These are phyloP conservation scores for Erucastrum elatum DNA, from an alignment of 345 rosid genomes.

Conservation along the genomic window DNA sequence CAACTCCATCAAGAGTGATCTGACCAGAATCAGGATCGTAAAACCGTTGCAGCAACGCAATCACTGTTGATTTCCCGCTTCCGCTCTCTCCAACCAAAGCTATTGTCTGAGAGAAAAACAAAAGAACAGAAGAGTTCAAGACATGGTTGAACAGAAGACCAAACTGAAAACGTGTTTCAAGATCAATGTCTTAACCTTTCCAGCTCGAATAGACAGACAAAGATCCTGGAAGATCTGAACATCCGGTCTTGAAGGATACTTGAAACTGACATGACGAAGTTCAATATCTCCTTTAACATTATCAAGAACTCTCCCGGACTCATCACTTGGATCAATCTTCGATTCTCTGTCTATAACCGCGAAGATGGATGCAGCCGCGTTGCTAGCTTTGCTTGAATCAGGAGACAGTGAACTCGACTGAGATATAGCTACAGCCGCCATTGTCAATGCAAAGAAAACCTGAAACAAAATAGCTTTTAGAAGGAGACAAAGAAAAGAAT, in stretches of 20 bases:
- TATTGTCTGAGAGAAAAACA: conserved; percentile 49
- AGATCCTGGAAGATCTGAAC: conserved; percentile 67
- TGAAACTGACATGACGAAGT: conserved; percentile 64
- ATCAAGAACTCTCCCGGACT: conserved; percentile 56
- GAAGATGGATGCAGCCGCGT: conserved; percentile 71
- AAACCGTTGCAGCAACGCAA: conserved; percentile 70
- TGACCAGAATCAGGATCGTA: conserved; percentile 78
- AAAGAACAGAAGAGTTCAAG: neutral
- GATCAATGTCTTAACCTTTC: conserved; percentile 51
- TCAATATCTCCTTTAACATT: conserved; percentile 69
- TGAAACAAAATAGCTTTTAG: conserved; percentile 28
- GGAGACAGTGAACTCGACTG: conserved; percentile 69
- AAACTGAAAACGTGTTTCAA: neutral
- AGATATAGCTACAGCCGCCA: conserved; percentile 65
- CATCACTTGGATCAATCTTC: conserved; percentile 66
- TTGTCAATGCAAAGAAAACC: conserved; percentile 75
- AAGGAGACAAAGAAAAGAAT: neutral
- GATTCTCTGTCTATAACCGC: conserved; percentile 64
- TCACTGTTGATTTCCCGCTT: conserved; percentile 77
- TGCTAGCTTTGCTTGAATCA: conserved; percentile 60
- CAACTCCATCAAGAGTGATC: conserved; percentile 69
- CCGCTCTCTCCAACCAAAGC: conserved; percentile 94
- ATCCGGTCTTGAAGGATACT: conserved; percentile 74
- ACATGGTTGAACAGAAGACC: neutral
- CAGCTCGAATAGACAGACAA: conserved; percentile 61